These are phyloP conservation scores for Conticribra weissflogii DNA, from an alignment of 108 stramenopile genomes.

Conservation along the genomic window DNA sequence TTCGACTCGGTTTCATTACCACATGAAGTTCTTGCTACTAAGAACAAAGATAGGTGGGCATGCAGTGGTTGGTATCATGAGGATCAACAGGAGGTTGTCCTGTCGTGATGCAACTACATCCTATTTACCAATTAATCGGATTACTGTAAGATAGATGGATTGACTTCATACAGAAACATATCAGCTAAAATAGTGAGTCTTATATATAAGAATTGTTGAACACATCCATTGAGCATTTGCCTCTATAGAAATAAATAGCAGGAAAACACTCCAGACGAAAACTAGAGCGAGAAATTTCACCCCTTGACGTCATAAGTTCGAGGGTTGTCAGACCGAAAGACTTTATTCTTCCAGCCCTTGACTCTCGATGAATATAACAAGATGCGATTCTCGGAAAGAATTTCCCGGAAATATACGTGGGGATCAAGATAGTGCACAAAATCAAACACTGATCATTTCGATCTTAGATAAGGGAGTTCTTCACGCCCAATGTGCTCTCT, in stretches of 20 bases:
- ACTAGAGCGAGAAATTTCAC: background rate
- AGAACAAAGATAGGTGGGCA: constrained; percentile 57
- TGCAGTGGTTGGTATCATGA: constrained; percentile 72
- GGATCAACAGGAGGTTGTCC: constrained; percentile 33
- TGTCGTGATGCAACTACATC: background rate
- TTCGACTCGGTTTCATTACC: constrained; percentile 72
- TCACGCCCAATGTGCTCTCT: constrained; percentile 45
- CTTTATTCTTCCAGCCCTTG: constrained; percentile 47
- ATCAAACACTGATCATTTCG: constrained; percentile 1
- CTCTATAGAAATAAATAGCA: no score
- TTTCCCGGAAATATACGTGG: background rate
- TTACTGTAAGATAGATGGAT: no score
- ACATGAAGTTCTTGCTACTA: constrained; percentile 64
- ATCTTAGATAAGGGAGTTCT: constrained; percentile 65
- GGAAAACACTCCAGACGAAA: background rate
- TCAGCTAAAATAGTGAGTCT: no score
- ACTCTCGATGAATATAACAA: background rate
- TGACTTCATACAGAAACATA: no score
- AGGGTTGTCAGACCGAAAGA: constrained; percentile 33
- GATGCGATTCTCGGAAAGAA: background rate
- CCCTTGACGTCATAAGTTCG: background rate
- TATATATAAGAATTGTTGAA: no score
- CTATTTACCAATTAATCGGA: no score
- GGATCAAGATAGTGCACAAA: background rate
- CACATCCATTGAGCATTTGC: no score